Evolutionary conservation across 2,329 filamentous ascomycete species (phyloP).

Genomic region (Coleophoma eucalyptorum): DNA sequence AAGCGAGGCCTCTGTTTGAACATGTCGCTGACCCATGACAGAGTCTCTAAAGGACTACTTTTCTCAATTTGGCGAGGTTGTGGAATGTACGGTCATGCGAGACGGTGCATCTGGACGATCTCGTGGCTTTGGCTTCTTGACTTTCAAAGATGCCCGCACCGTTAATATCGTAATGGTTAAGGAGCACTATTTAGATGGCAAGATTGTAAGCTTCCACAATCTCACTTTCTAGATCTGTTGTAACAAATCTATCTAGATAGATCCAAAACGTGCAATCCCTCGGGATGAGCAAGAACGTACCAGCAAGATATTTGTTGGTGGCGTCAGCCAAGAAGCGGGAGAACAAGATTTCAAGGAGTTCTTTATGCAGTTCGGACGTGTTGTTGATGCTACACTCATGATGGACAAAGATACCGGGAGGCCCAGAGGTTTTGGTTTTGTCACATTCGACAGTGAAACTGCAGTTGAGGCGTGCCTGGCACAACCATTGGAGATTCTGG

Average conservation of each 20-base stretch:
- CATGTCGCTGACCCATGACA: conserved; percentile 34
- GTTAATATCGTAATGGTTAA: conserved; percentile 99
- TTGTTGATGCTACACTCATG: conserved; percentile 97
- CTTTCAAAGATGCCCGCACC: conserved; percentile 95
- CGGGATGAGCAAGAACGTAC: conserved; percentile 98
- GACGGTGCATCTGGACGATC: conserved; percentile 92
- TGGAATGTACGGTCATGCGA: conserved; percentile 99
- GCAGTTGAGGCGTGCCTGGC: conserved; percentile 90
- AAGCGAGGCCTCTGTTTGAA: neutral
- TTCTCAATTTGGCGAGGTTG: conserved; percentile 93
- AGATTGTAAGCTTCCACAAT: conserved; percentile 69
- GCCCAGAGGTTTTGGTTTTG: conserved; percentile 93
- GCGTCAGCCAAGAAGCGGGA: conserved; percentile 94
- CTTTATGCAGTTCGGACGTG: conserved; percentile 93
- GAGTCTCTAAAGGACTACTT: conserved; percentile 97
- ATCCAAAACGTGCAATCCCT: conserved; percentile 95
- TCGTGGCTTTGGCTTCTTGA: conserved; percentile 94
- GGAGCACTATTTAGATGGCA: conserved; percentile 95
- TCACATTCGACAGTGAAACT: conserved; percentile 94
- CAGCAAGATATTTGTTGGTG: conserved; percentile 97
- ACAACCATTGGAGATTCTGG: conserved; percentile 83
- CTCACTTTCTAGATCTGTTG: conserved; percentile 8
- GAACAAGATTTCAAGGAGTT: conserved; percentile 96
- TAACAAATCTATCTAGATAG: conserved; percentile 55
- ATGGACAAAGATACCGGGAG: conserved; percentile 99